Evolutionary conservation across 2,329 filamentous ascomycete species (phyloP).

Genomic region (Fusarium sterilihyphosum): DNA sequence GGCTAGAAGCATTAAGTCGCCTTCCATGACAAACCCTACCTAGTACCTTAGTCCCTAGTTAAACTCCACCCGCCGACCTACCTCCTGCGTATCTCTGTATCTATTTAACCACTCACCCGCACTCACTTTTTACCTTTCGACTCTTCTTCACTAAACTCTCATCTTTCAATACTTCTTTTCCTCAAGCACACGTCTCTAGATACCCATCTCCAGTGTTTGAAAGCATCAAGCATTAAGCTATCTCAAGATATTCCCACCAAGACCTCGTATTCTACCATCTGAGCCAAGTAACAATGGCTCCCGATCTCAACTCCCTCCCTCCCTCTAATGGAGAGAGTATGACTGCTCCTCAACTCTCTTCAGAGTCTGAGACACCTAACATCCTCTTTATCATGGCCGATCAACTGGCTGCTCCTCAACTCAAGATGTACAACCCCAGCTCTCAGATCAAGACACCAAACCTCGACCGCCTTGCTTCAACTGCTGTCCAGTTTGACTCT

Average conservation of each 20-base stretch:
- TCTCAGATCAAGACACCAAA: conserved; percentile 94
- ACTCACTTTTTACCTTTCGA: neutral
- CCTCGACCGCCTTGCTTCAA: conserved; percentile 82
- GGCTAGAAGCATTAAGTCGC: conserved; percentile 14
- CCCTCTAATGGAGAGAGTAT: conserved; percentile 55
- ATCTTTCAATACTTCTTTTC: neutral
- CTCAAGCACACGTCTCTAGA: neutral
- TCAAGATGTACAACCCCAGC: conserved; percentile 90
- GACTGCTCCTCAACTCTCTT: conserved; percentile 26
- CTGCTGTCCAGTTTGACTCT: conserved; percentile 89
- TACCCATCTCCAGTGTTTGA: neutral
- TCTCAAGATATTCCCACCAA: neutral
- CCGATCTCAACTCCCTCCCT: conserved; percentile 78
- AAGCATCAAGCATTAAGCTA: neutral
- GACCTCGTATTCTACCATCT: neutral
- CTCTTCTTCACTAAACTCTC: neutral
- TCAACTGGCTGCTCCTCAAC: conserved; percentile 87
- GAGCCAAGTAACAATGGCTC: conserved; percentile 64
- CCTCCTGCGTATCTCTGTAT: neutral
- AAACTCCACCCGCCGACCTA: neutral
- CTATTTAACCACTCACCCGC: conserved; percentile 20
- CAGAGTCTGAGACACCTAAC: conserved; percentile 51
- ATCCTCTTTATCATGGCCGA: conserved; percentile 92
- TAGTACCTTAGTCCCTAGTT: neutral
- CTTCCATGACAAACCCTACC: neutral